Base-by-base conservation (phyloP, 345 rosid species). In the Arabis hirsuta region DNA sequence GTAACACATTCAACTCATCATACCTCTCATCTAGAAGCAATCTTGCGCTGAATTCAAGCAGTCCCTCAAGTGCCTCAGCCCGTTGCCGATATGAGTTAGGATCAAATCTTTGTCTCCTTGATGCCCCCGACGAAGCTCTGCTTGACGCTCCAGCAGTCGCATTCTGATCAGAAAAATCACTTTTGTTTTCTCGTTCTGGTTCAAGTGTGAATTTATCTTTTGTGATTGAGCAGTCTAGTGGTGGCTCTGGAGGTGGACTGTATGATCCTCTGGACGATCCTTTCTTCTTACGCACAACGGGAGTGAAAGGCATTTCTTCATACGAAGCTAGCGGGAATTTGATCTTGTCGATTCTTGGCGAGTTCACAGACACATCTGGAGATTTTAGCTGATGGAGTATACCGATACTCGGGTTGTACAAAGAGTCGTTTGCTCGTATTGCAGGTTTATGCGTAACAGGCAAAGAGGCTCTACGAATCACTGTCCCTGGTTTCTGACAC, bases 1-100 rank as follows among this genome's bases (percentile, higher is more conserved):
- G 84, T 4, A 96, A 86, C 78, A 96, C 98, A 10, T 84, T 83
- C 9, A 96, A 91, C 71, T 96, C 98, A 14, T 90, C 99, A 3
- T 96, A 96, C 84, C 99, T 86, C 74, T 84, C 95, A n/a, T 87
- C 88, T 52, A 78, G 81, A 81, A 96, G 86, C 76, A 96, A 78
- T 79, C 90, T 88, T 50, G 99, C 98, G 52, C 99, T 96, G 48
- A 96, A 96, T 63, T 92, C 99, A 45, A 96, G 98, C 75, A 96
- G 76, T 7, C 98, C 99, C 69, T 96, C 99, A 73, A 96, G 81
- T 42, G 99, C 99, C 77, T 92, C 98, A 0, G 99, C 99, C 0
- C 99, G 90, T 77, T 96, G 99, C 77, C 77, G 86, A 79, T 65
- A 87, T 0, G 99, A 96, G 54, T 96, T 88, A 9, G 94, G 81